phyloP scores from a whole-genome alignment of 192 early-diverging fungal species.

The Linnemannia schmuckeri region DNA sequence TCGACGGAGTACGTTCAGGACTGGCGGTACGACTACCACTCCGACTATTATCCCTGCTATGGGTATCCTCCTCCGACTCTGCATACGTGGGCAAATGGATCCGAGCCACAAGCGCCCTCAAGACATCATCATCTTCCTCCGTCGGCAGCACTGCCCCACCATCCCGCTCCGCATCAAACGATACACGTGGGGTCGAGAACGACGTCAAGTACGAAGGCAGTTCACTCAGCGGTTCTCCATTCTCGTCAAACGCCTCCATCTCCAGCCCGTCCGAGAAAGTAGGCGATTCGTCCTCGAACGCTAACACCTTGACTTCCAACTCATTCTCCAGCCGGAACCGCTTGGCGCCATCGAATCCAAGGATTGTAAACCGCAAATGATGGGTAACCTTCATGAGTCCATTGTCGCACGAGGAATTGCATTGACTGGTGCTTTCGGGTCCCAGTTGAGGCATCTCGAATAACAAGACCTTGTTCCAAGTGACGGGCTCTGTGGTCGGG shows the following conservation, averaged over 20 bases:
- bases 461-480: slow-evolving; percentile 52
- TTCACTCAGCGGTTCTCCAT: slow-evolving; percentile 12
- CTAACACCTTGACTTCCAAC: slow-evolving; percentile 31
- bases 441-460: slow-evolving; percentile 51
- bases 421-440: slow-evolving; percentile 18
- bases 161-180: slow-evolving; percentile 29
- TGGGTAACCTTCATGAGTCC: slow-evolving; percentile 40
- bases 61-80: slow-evolving; percentile 41
- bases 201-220: slow-evolving; percentile 46
- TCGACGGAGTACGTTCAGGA: not conserved
- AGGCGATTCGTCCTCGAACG: slow-evolving; percentile 31
- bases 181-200: slow-evolving; percentile 35
- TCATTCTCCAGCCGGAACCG: slow-evolving; percentile 37
- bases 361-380: slow-evolving; percentile 33
- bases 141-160: not conserved
- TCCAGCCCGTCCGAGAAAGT: not conserved
- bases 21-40: slow-evolving; percentile 11
- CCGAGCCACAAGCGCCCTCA: slow-evolving; percentile 18
- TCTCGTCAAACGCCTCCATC: not conserved
- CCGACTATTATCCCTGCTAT: slow-evolving; percentile 23
- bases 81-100: slow-evolving; percentile 51
- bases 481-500: not conserved
- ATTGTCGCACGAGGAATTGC: slow-evolving; percentile 44
- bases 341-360: slow-evolving; percentile 22
- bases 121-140: slow-evolving; percentile 23